A percentile compares a stretch with the other conserved stretches of the same genome.
phyloP scores from a whole-genome alignment of 495 filamentous ascomycete genomes.

The Immersiella caudata region DNA sequence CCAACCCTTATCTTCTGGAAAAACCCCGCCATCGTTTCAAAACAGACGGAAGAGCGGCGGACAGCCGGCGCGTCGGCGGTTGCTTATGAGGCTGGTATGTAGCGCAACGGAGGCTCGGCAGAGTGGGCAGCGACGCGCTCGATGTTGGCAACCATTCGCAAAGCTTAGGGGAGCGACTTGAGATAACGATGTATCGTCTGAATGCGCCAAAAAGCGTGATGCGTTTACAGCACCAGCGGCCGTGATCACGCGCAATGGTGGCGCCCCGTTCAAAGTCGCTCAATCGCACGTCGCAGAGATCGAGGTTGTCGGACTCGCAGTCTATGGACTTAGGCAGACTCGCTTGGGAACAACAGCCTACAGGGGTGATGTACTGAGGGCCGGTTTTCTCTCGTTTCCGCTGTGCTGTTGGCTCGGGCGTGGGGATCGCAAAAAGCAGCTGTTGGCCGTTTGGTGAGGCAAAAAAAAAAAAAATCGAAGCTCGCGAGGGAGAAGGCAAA shows the following conservation, averaged over 20 bases:
- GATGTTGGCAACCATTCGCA: slow-evolving; percentile 19
- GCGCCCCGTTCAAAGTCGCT: slow-evolving; percentile 6
- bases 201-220: background rate
- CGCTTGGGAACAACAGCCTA: background rate
- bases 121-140: slow-evolving; percentile 11
- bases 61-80: background rate
- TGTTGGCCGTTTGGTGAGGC: background rate
- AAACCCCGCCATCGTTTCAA: slow-evolving; percentile 48
- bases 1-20: slow-evolving; percentile 45
- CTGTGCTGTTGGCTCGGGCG: background rate
- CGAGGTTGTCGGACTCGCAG: background rate
- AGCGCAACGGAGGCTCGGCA: slow-evolving; percentile 22
- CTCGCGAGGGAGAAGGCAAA: slow-evolving; percentile 3
- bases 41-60: background rate
- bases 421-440: background rate
- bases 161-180: background rate
- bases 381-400: background rate
- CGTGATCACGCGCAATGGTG: background rate
- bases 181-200: background rate
- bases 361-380: background rate
- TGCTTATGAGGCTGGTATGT: slow-evolving; percentile 10
- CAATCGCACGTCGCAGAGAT: background rate
- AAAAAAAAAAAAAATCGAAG: too few species aligned
- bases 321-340: background rate
- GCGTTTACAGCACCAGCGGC: background rate